Evolutionary conservation across 495 filamentous ascomycete species (phyloP), one percentile per base, ranked within the genome.

Genomic region (Aspergillus taichungensis): DNA sequence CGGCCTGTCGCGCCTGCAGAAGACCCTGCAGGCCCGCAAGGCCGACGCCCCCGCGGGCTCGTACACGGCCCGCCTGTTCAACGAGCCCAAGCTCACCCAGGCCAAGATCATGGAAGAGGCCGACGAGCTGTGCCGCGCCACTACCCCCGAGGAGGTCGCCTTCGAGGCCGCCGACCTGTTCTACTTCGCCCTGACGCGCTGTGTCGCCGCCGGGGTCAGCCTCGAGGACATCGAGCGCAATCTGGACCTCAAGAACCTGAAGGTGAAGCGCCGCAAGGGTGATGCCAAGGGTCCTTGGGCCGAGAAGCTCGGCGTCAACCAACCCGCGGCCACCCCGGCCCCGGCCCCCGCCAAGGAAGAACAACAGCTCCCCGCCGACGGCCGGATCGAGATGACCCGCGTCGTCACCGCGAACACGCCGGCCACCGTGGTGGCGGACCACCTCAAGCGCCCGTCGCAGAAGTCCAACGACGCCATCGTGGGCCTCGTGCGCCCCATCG

Each of bases 81-180:
- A 82, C 24, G 94, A 97, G 45, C 78, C 86, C 45, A 87, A 92
- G 65, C 77, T 97, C 13, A 69, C 94, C 11, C 75, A 84, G 30
- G 94, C 92, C 3, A 98, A 98, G 73, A 95, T 98, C 34, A 92
- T 95, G 84, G 92, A 98, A 65, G 92, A 98, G 61, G 92, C 92
- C 3, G 84, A 88, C 49, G 92, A 98, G 67, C 70, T 98, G 28
- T 97, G 92, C 68, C 76, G 86, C 40, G 92, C 92, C 10, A 76
- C 74, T 32, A 82, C 78, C 8, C 86, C 87, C 42, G 73, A 89
- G 42, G 87, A 96, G 13, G 74, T 96, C 37, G 84, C 92, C 10
- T 92, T 92, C 41, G 92, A 98, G 65, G 88, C 92, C 3, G 92
- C 91, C 10, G 92, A 98, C 59, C 71, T 98, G 42, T 77, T 98